Base-by-base conservation (phyloP, 2,329 filamentous ascomycete genomes). In the Sporothrix phasma region DNA sequence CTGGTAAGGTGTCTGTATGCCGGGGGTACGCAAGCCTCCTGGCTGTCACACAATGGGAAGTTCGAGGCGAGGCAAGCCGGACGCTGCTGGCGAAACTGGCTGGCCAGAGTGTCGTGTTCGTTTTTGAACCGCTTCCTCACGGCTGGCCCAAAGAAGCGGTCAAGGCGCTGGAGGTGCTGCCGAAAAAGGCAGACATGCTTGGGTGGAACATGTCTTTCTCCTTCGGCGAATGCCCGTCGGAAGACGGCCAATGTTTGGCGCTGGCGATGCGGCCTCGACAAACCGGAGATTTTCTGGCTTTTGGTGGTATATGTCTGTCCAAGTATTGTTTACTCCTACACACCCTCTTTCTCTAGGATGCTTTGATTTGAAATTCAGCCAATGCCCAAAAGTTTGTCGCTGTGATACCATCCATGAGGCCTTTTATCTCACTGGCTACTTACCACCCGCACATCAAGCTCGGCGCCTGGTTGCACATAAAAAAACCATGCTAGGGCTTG, bases 381-480 rank as follows among this genome's bases (percentile, higher is more conserved):
- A 26, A 41, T 43, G 13, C 6, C 15, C 54, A 24, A 10, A 47
- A 22, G 6, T 26, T 13, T 37, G 24, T 34, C n/a, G 56, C 8
- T 60, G 63, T 64, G 47, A 47, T 15, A 64, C 63, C 45, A 13
- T 22, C 39, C 26, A 1, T 61, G 63, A 64, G 63, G 56, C 58
- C 47, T 17, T 61, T 64, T 61, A 19, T 56, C 63, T 64, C 63
- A 64, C 56, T 19, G 56, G 7, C 31, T 54, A 15, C 34, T 37
- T 47, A 39, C 51, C 17, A 24, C 39, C 59, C 31, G 59, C 45
- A 15, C 59, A 47, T 47, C 29, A 39, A 24, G 31, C 59, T 51
- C 29, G 8, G 59, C 22, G 45, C 15, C 24, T 17, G 45, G 59
- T 51, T 34, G 59, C 37, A 61, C 59, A 51, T 31, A 49, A 39